Base-by-base conservation (phyloP, 371 early-diverging fungal genomes). In the Syncephalastrum contaminatum region DNA sequence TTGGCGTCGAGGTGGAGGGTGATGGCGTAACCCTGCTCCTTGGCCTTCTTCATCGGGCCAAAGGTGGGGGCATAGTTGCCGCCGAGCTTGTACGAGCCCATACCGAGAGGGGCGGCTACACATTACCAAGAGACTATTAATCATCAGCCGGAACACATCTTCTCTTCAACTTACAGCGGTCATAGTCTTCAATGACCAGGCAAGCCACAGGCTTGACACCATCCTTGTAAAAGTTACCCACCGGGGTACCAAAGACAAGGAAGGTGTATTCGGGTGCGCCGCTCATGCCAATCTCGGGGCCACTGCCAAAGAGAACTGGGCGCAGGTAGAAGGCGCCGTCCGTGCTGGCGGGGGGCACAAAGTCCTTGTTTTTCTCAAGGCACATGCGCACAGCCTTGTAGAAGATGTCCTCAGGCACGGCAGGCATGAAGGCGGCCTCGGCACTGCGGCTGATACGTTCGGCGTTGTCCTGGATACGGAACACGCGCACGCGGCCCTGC, bases 11-110 rank as follows among this genome's bases (percentile, higher is more conserved):
- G 73, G 66, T 88, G 90, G 25, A 92, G 76, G 10, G 85, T 85
- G 58, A 92, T 81, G 21, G 84, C 70, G 63, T 80, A 90, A 13
- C 90, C 92, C 39, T 70, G 56, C 41, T 82, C 71, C 62, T 86
- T 88, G 27, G 88, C 88, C 2, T 74, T 77, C 8, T 64, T 57
- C 43, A 88, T 82, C 21, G 85, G 82, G 27, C 69, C 72, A 49
- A 81, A 78, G 7, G 75, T 77, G 14, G 87, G 85, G 8, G 87
- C 89, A 59, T 92, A 92, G 60, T 92, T 92, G 12, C 92, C 92
- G 21, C 87, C 90, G 27, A 88, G 66, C 65, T 92, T 92, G 43
- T 80, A 73, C 27, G 82, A 69, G 20, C 92, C 92, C 7, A 79
- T 80, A 45, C 84, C 83, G 50, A 63, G 51, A 7, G 85, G 85